These are phyloP conservation scores for Aspergillus sp. DNA, from an alignment of 2,329 filamentous ascomycete genomes.

Conservation along the genomic window DNA sequence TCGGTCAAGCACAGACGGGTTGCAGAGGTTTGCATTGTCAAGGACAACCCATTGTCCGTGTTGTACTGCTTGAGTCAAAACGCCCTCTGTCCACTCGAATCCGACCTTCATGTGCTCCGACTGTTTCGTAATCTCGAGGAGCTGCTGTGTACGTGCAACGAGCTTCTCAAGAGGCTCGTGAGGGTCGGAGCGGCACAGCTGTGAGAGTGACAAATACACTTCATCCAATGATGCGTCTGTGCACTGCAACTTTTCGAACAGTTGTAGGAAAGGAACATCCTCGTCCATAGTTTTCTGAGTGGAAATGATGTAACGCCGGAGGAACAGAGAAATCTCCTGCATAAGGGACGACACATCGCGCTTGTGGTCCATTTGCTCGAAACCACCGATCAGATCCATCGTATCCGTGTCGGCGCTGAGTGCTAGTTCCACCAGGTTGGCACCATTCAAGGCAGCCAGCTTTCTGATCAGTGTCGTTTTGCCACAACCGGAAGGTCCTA, in stretches of 20 bases:
- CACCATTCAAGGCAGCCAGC: slow-evolving; percentile 75
- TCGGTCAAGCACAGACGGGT: slow-evolving; percentile 87
- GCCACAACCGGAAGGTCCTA: slow-evolving; percentile 79
- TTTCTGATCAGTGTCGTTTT: slow-evolving; percentile 80
- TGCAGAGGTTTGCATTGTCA: slow-evolving; percentile 97
- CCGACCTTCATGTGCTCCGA: slow-evolving; percentile 65
- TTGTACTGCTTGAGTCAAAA: slow-evolving; percentile 82
- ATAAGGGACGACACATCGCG: slow-evolving; percentile 66
- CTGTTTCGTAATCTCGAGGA: slow-evolving; percentile 53
- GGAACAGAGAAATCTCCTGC: slow-evolving; percentile 50
- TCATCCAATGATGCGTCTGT: slow-evolving; percentile 28
- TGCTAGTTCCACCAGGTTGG: slow-evolving; percentile 74
- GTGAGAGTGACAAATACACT: slow-evolving; percentile 29
- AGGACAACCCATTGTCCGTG: slow-evolving; percentile 89
- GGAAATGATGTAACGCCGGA: slow-evolving; percentile 44
- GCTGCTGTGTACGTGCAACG: slow-evolving; percentile 48
- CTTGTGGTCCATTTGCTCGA: slow-evolving; percentile 85
- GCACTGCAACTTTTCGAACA: slow-evolving; percentile 31
- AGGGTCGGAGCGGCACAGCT: slow-evolving; percentile 41
- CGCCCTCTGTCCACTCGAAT: slow-evolving; percentile 95
- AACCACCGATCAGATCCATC: slow-evolving; percentile 95
- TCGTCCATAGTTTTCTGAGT: slow-evolving; percentile 23
- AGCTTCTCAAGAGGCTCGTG: slow-evolving; percentile 48
- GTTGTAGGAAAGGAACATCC: slow-evolving; percentile 25
- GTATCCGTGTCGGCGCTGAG: slow-evolving; percentile 95